Evolutionary conservation across 176 grass and related monocot genomes (phyloP), one percentile per base, ranked within the genome.

Genomic region (Avena sativa): DNA sequence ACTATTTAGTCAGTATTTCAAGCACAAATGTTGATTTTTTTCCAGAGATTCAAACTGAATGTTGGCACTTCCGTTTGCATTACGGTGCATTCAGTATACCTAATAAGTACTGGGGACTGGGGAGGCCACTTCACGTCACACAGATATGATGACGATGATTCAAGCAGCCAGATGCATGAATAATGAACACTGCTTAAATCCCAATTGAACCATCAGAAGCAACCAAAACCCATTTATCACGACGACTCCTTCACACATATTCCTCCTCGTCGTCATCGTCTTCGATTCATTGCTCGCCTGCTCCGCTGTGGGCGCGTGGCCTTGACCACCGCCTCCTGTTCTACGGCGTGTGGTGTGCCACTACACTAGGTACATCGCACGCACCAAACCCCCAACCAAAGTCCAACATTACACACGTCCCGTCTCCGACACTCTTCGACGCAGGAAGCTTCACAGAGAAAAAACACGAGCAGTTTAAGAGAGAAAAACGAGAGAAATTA

Each of bases 291-390:
- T 65, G 34, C 26, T 64, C 15, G 13, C 26, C 9, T 26, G 38
- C 19, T 17, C 76, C 11, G 63, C 75, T 15, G 80, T 16, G 59
- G 49, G 49, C 81, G 47, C 34, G 72, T 16, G 59, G 36, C 71
- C 46, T 86, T 90, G 84, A 86, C 84, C 63, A 86, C 67, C 86
- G 62, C 46, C 56, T n/a, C 44, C 70, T 36, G 43, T 34, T 84
- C 82, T 44, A 28, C 34, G n/a, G 51, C 26, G 20, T 38, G 52
- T 36, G 3, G 4, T 0, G 19, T 0, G 20, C 30, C 65, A 16
- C 6, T 2, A 14, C 65, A 16, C 6, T 2, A 14, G 13, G 11
- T 14, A 1, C 61, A n/a, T 30, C 28, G 20, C 46, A 48, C 49
- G 13, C 46, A 48, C 49, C 81, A 57, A 43, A 83, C 62, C 48